Base-by-base conservation (phyloP, 495 filamentous ascomycete genomes). In the Penicillium fimorum region DNA sequence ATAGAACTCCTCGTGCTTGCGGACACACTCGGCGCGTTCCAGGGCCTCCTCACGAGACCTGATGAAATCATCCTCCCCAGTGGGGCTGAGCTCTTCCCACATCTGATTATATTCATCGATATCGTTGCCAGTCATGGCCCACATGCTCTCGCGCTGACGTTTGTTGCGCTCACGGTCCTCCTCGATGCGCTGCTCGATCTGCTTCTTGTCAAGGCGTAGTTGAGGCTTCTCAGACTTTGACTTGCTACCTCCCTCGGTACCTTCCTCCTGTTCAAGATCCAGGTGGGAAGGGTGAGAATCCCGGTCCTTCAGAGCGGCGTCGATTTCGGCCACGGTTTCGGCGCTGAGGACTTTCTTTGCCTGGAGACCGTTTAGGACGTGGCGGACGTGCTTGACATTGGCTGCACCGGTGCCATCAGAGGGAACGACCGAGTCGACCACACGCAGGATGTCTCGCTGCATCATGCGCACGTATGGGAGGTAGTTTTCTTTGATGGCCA, bases 151-250 rank as follows among this genome's bases (percentile, higher is more conserved):
- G 15, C 94, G 71, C 57, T 89, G 75, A 37, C 94, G 76, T 77
- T 97, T 97, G 72, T 97, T 96, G 40, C 94, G 80, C 70, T 98
- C 95, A 8, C 94, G 79, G 72, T 98, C 94, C 67, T 98, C 94
- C 59, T 98, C 95, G 58, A 98, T 97, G 48, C 94, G 74, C 76
- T 97, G 92, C 73, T 97, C 91, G 35, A 96, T 89, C 76, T 93
- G 86, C 53, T 86, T 82, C 69, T 91, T 93, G 65, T 97, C 91
- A 12, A 92, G 76, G 52, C 83, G 80, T 62, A 40, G 71, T 70
- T 53, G 70, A 71, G 3, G 65, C 56, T 58, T 70, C 11, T 68
- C 73, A 4, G 48, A 62, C 56, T 68, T 72, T 7, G 65, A 58
- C 27, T 43, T 69, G 41, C 38, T 52, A 50, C 57, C 65, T 17